Evolutionary conservation across 805 yeast genomes (phyloP), one percentile per base, ranked within the genome.

Genomic region (Metschnikowia aberdeeniae): DNA sequence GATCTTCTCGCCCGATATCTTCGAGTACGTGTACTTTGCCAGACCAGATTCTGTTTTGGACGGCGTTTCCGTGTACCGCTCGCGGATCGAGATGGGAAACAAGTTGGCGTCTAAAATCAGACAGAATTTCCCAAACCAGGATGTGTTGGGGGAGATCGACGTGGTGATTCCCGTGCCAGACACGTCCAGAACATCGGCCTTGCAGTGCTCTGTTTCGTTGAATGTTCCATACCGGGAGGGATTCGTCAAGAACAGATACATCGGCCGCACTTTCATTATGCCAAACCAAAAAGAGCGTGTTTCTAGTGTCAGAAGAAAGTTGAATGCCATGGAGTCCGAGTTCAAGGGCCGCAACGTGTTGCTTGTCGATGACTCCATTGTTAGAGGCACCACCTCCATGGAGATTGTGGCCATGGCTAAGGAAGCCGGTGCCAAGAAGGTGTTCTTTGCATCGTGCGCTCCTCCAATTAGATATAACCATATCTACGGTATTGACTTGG

Each of bases 111-210:
- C 76, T 42, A 85, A 81, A 59, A 84, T 93, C 51, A 54, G 64
- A 24, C 50, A 62, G 17, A 72, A 78, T 46, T 54, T 60, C 20
- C 72, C 72, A 45, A 50, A 53, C 46, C 49, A 55, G 36, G 80
- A 76, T 32, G 68, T 73, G 17, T 74, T 75, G 39, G 65, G 70
- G 34, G 79, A 79, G 49, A 84, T 93, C 45, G 99, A 93, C 59
- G 99, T 92, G 38, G 96, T 93, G 32, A 88, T 93, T 47, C 97
- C 99, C 2, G 99, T 93, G 11, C 99, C 99, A 9, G 99, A 93
- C 64, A 93, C 99, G 6, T 84, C 98, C n/a, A 80, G 98, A 67
- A 90, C 95, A 35, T 84, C 96, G 19, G 98, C 98, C 1, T 68
- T 90, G 49, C 93, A 93, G 62, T 85, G 96, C 67, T 92, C 98